Percentiles rank a stretch among this genome's conserved stretches.
Conservation (phyloP, 306 rosid genomes). For the Dryas octopetala region DNA sequence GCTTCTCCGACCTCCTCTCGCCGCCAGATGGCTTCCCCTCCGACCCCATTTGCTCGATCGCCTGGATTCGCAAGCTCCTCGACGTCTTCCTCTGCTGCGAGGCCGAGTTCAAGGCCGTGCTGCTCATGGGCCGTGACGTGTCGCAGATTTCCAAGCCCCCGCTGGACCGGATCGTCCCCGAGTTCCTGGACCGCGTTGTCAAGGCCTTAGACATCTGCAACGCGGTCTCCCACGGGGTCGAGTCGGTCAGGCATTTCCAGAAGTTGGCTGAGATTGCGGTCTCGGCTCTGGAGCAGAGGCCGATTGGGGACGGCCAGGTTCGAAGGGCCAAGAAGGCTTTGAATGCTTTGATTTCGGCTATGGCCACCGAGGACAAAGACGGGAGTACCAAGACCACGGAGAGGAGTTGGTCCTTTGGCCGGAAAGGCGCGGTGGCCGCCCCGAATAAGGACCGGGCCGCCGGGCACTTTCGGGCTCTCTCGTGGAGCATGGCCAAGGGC, state of each 20-base stretch:
- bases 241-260: constrained; percentile 63
- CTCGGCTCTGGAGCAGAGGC: constrained; percentile 52
- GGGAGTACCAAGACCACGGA: constrained; percentile 50
- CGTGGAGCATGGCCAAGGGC: constrained; percentile 71
- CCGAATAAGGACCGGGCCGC: constrained; percentile 36
- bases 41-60: constrained; percentile 58
- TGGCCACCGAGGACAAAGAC: constrained; percentile 68
- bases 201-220: constrained; percentile 84
- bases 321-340: constrained; percentile 85
- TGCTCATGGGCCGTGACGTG: constrained; percentile 74
- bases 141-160: constrained; percentile 69
- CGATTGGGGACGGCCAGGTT: constrained; percentile 85
- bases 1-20: constrained; percentile 58
- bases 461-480: constrained; percentile 44
- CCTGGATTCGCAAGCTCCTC: constrained; percentile 71
- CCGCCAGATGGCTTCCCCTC: constrained; percentile 43
- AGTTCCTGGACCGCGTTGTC: constrained; percentile 68
- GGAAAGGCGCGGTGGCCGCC: constrained; percentile 27
- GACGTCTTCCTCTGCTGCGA: constrained; percentile 87
- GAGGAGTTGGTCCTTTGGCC: constrained; percentile 78
- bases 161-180: constrained; percentile 72
- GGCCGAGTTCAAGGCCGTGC: constrained; percentile 82
- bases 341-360: constrained; percentile 43
- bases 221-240: constrained; percentile 72
- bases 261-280: constrained; percentile 78